Conservation (phyloP, 2,329 filamentous ascomycete species). For the Chaetomium sp. region DNA sequence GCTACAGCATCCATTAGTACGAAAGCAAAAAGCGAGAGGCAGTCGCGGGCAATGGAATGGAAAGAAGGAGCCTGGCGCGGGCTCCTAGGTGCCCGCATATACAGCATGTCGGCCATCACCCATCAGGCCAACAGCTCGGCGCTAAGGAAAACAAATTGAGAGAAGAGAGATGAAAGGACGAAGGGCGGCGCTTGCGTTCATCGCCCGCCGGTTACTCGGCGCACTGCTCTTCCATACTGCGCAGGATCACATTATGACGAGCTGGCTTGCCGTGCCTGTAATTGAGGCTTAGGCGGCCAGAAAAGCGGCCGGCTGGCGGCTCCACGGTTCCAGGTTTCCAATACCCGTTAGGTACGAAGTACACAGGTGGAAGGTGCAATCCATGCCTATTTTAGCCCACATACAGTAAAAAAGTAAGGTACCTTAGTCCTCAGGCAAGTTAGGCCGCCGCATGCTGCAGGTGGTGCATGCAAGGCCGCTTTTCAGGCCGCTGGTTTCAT, state of each 20-base stretch:
- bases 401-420: background rate
- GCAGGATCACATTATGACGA: background rate
- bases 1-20: background rate
- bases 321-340: background rate
- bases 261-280: background rate
- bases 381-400: background rate
- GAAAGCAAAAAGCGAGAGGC: background rate
- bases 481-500: background rate
- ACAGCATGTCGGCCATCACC: background rate
- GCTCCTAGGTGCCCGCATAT: background rate
- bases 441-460: background rate
- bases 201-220: background rate
- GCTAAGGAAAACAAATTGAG: slow-evolving; percentile 11
- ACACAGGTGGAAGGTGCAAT: background rate
- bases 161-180: slow-evolving; percentile 2
- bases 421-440: background rate
- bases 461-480: slow-evolving; percentile 4
- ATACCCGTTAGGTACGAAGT: background rate
- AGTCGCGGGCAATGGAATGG: too few relatives aligned
- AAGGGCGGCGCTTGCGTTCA: background rate
- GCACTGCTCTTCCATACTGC: background rate
- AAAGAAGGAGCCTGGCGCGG: background rate
- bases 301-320: background rate
- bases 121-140: slow-evolving; percentile 17
- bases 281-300: slow-evolving; percentile 1